A percentile compares a stretch with the other conserved stretches of the same genome.
These are phyloP conservation scores for Tricladium varicosporioides DNA, from an alignment of 2,329 filamentous ascomycete genomes.

Conservation along the genomic window DNA sequence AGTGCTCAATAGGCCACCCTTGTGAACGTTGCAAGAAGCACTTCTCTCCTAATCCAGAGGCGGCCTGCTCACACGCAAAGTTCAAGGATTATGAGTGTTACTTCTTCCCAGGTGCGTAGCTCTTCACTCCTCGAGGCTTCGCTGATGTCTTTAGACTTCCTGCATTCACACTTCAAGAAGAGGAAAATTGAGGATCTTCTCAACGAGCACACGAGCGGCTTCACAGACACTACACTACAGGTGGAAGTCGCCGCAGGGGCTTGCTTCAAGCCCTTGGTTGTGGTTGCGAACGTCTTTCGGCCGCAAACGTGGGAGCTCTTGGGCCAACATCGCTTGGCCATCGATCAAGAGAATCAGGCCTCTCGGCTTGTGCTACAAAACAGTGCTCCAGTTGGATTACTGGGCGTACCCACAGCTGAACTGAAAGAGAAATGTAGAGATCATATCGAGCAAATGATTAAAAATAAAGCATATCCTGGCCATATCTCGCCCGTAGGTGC, in stretches of 20 bases:
- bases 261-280: slow-evolving; percentile 21
- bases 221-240: slow-evolving; percentile 12
- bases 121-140: neutral
- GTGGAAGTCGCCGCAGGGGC: slow-evolving; percentile 22
- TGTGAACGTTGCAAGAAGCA: slow-evolving; percentile 24
- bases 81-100: slow-evolving; percentile 22
- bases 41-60: slow-evolving; percentile 6
- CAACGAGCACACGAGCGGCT: slow-evolving; percentile 21
- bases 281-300: slow-evolving; percentile 19
- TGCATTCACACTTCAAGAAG: slow-evolving; percentile 27
- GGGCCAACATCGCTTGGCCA: slow-evolving; percentile 15
- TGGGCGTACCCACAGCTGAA: slow-evolving; percentile 14
- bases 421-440: slow-evolving; percentile 21
- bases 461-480: slow-evolving; percentile 16
- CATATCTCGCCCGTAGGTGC: slow-evolving; percentile 21
- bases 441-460: slow-evolving; percentile 26
- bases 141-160: slow-evolving; percentile 17
- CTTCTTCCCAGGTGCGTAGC: slow-evolving; percentile 24
- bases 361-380: slow-evolving; percentile 11
- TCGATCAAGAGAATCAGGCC: slow-evolving; percentile 3
- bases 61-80: slow-evolving; percentile 20
- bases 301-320: slow-evolving; percentile 18
- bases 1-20: slow-evolving; percentile 22
- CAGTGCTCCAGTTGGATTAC: slow-evolving; percentile 24
- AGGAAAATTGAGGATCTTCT: slow-evolving; percentile 26